A percentile compares a stretch with the other conserved stretches of the same genome.
These are phyloP conservation scores for Euphorbia tirucalli DNA, from an alignment of 345 rosid species.

Conservation along the genomic window DNA sequence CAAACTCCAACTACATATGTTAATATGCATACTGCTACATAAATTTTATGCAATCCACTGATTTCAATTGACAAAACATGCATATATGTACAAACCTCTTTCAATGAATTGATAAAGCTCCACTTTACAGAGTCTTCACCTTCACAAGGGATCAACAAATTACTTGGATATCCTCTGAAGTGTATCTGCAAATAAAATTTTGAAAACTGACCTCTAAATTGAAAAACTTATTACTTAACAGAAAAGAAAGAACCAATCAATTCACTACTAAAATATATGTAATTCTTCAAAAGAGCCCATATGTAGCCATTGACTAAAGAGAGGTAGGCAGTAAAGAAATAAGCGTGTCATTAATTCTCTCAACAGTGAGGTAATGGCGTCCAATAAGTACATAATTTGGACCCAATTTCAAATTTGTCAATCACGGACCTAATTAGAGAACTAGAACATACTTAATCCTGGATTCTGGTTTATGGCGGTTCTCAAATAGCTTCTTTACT, in stretches of 20 bases:
- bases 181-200: slow-evolving; percentile 58
- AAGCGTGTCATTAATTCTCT: not conserved
- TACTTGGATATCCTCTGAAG: slow-evolving; percentile 88
- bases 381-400: too few relatives aligned
- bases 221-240: not conserved
- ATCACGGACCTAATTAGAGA: not conserved
- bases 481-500: not conserved
- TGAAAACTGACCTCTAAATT: slow-evolving; percentile 1
- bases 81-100: slow-evolving; percentile 62
- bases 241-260: not conserved
- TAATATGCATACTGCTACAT: not conserved
- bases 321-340: not conserved
- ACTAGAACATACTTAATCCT: not conserved
- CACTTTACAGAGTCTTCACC: slow-evolving; percentile 91
- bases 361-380: too few relatives aligned
- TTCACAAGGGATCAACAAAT: slow-evolving; percentile 74
- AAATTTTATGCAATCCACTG: not conserved
- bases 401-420: not conserved
- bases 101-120: slow-evolving; percentile 87
- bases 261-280: not conserved
- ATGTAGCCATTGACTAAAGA: not conserved
- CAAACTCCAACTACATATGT: not conserved
- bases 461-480: not conserved
- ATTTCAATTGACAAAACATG: slow-evolving; percentile 4
- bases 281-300: not conserved